Conservation (phyloP, 495 filamentous ascomycete genomes). For the Melanomma pulvis-pyrius region DNA sequence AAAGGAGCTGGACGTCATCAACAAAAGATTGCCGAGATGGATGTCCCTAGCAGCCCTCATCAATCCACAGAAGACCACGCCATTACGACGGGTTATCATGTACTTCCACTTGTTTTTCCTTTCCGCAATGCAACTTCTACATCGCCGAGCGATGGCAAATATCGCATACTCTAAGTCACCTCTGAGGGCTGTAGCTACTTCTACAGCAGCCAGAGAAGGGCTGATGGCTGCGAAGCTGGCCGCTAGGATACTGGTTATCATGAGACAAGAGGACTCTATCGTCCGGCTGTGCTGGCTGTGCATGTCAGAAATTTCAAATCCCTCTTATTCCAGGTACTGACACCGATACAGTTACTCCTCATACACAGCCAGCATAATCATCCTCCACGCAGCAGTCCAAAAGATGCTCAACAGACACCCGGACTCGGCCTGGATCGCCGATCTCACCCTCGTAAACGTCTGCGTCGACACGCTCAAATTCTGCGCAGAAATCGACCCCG, state of each 20-base stretch:
- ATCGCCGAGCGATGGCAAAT: slow-evolving; percentile 12
- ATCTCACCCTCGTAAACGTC: slow-evolving; percentile 1
- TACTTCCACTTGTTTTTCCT: slow-evolving; percentile 19
- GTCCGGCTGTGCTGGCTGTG: slow-evolving; percentile 14
- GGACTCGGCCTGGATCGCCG: background rate
- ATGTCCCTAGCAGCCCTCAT: background rate
- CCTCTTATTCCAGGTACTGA: background rate
- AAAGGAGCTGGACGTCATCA: background rate
- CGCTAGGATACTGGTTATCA: slow-evolving; percentile 2
- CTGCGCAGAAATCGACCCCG: background rate
- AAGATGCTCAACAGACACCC: slow-evolving; percentile 6
- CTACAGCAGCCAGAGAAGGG: slow-evolving; percentile 1
- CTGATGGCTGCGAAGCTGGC: slow-evolving; percentile 14
- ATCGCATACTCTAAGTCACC: background rate
- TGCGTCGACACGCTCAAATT: background rate
- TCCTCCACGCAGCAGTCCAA: slow-evolving; percentile 4
- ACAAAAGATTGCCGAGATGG: background rate
- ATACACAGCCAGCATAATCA: slow-evolving; percentile 6
- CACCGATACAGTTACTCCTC: background rate
- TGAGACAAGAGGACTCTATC: slow-evolving; percentile 7
- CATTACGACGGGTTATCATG: background rate
- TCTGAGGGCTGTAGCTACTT: background rate
- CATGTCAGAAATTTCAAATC: slow-evolving; percentile 8
- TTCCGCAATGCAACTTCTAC: slow-evolving; percentile 15
- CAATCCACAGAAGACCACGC: background rate